phyloP scores from a whole-genome alignment of 2,329 filamentous ascomycete genomes.

The Scedosporium apiospermum region DNA sequence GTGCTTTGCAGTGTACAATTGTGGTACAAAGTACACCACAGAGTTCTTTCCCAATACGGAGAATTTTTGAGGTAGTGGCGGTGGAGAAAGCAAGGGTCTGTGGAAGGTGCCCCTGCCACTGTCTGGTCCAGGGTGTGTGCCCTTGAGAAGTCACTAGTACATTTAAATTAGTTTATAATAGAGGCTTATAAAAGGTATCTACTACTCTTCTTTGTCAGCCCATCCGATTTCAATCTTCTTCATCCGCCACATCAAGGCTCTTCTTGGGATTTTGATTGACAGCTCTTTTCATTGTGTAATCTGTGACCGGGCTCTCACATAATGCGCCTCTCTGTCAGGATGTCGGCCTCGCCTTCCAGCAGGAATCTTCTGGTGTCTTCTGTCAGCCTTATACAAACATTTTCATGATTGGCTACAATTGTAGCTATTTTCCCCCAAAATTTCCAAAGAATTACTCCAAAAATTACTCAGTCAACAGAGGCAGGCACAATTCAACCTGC shows the following conservation, averaged over 20 bases:
- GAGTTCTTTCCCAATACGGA: conserved; percentile 4
- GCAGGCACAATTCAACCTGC: not conserved
- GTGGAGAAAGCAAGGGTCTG: not conserved
- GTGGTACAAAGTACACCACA: too few species aligned
- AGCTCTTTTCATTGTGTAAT: too few species aligned
- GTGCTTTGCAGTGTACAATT: too few species aligned
- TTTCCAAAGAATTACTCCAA: too few species aligned
- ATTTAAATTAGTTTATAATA: not conserved
- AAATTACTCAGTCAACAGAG: too few species aligned
- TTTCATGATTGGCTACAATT: too few species aligned
- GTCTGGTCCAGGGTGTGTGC: not conserved
- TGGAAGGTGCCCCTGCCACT: not conserved
- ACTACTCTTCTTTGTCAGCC: not conserved
- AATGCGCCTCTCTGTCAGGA: too few species aligned
- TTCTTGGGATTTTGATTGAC: not conserved
- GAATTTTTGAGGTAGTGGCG: conserved; percentile 1
- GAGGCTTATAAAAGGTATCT: not conserved
- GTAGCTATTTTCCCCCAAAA: too few species aligned
- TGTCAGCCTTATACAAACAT: too few species aligned
- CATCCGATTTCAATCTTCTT: not conserved
- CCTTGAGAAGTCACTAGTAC: not conserved
- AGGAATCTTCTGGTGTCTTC: too few species aligned
- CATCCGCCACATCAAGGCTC: not conserved
- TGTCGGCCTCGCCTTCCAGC: too few species aligned
- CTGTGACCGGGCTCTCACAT: too few species aligned